These are phyloP conservation scores for Podospora pseudopauciseta DNA, from an alignment of 495 filamentous ascomycete genomes.

Conservation along the genomic window DNA sequence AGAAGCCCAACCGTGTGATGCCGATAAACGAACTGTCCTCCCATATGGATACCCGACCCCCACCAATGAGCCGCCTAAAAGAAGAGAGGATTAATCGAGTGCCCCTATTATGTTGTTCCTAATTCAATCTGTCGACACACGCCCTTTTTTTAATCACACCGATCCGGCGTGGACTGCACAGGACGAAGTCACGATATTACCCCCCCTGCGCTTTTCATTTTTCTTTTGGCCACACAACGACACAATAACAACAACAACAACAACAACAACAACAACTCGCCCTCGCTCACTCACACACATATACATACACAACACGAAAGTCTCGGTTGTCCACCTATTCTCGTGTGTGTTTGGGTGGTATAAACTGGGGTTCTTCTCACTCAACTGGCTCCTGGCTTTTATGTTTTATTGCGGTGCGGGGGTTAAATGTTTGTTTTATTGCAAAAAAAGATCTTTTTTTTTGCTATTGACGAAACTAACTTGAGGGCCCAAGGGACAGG, in stretches of 20 bases:
- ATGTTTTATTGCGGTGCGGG: background rate
- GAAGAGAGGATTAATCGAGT: constrained; percentile 26
- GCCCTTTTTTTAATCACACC: constrained; percentile 38
- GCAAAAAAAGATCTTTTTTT: background rate
- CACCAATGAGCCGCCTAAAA: constrained; percentile 28
- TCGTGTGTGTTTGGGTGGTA: background rate
- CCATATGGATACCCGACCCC: constrained; percentile 32
- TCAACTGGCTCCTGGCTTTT: background rate
- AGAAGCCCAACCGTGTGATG: constrained; percentile 24
- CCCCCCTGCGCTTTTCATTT: background rate
- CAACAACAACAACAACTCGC: background rate
- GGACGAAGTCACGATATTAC: constrained; percentile 54
- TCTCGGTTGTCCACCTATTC: background rate
- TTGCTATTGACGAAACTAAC: background rate
- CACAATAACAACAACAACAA: background rate
- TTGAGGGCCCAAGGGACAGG: background rate
- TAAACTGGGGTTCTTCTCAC: background rate
- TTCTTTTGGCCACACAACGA: background rate
- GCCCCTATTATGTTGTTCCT: constrained; percentile 34
- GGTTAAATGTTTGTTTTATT: constrained; percentile 1
- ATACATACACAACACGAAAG: background rate
- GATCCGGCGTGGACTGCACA: constrained; percentile 40
- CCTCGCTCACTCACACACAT: background rate
- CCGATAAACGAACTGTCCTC: constrained; percentile 21
- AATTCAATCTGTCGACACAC: constrained; percentile 42